Evolutionary conservation across 1,284 basidiomycete genomes (phyloP).

Genomic region (Cutaneotrichosporon cavernicola): DNA sequence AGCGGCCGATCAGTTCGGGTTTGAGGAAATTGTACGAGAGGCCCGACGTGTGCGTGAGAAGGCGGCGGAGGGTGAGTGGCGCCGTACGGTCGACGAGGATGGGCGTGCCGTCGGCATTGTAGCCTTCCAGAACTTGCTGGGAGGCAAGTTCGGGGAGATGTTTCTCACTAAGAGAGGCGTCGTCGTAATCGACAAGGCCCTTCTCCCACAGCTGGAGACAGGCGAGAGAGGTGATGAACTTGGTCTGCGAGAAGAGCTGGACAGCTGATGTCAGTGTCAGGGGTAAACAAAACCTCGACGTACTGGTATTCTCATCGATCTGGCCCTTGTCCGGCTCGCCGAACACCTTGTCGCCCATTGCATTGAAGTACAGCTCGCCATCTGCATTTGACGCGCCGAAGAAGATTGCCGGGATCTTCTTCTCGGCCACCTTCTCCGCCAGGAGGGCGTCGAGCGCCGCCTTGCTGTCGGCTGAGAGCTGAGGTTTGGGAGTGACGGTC

Average conservation of each 20-base stretch:
- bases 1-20: slow-evolving; percentile 6
- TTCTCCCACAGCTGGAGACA: slow-evolving; percentile 23
- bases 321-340: slow-evolving; percentile 30
- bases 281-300: too few species aligned
- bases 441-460: slow-evolving; percentile 29
- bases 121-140: slow-evolving; percentile 35
- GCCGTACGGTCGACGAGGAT: slow-evolving; percentile 29
- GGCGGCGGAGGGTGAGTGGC: slow-evolving; percentile 41
- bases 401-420: slow-evolving; percentile 33
- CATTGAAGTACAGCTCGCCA: slow-evolving; percentile 35
- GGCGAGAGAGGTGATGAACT: slow-evolving; percentile 33
- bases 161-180: slow-evolving; percentile 25
- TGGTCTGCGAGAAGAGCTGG: slow-evolving; percentile 44
- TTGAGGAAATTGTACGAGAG: slow-evolving; percentile 20
- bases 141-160: slow-evolving; percentile 38
- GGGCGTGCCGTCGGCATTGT: slow-evolving; percentile 33
- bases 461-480: slow-evolving; percentile 16
- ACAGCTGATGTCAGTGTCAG: slow-evolving; percentile 25
- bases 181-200: slow-evolving; percentile 29
- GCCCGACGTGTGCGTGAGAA: slow-evolving; percentile 40
- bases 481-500: slow-evolving; percentile 7
- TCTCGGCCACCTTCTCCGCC: slow-evolving; percentile 24
- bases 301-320: slow-evolving; percentile 37
- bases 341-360: slow-evolving; percentile 33
- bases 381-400: slow-evolving; percentile 35